These are phyloP conservation scores for Neonectria neomacrospora DNA, from an alignment of 2,329 filamentous ascomycete genomes.

Conservation along the genomic window DNA sequence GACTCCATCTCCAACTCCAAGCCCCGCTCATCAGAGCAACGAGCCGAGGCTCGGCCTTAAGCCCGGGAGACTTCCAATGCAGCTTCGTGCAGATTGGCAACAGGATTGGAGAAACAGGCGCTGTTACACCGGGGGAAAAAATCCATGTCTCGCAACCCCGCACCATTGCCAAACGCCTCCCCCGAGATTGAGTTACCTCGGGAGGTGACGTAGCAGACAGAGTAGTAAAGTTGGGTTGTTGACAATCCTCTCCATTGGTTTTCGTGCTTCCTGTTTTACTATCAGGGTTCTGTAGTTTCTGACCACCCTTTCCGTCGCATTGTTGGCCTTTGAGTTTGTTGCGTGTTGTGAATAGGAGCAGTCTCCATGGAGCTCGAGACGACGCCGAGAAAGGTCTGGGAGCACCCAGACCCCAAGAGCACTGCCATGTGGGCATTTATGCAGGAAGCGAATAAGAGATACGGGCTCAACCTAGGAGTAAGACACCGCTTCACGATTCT, in stretches of 20 bases:
- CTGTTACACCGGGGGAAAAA: slow-evolving; percentile 5
- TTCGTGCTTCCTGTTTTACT: not conserved
- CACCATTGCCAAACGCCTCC: slow-evolving; percentile 26
- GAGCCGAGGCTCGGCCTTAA: slow-evolving; percentile 17
- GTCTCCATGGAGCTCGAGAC: slow-evolving; percentile 47
- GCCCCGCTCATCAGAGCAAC: not conserved
- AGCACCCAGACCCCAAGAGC: slow-evolving; percentile 69
- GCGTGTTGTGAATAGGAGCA: not conserved
- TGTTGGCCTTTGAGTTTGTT: not conserved
- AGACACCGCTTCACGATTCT: slow-evolving; percentile 3
- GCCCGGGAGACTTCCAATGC: not conserved
- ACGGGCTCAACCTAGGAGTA: slow-evolving; percentile 68
- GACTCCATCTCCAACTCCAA: not conserved
- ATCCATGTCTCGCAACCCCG: slow-evolving; percentile 32
- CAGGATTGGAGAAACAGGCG: slow-evolving; percentile 16
- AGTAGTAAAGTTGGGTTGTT: not conserved
- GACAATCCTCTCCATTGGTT: not conserved
- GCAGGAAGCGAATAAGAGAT: slow-evolving; percentile 69
- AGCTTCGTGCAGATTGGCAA: slow-evolving; percentile 8
- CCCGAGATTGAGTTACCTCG: slow-evolving; percentile 34
- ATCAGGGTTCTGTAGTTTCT: not conserved
- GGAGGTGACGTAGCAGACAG: slow-evolving; percentile 13
- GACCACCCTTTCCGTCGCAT: not conserved
- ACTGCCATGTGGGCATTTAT: slow-evolving; percentile 77
- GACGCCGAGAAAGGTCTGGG: slow-evolving; percentile 73